A percentile compares a stretch with the other conserved stretches of the same genome.
Conservation (phyloP, 768 basidiomycete genomes). For the Candolleomyces eurysporus region DNA sequence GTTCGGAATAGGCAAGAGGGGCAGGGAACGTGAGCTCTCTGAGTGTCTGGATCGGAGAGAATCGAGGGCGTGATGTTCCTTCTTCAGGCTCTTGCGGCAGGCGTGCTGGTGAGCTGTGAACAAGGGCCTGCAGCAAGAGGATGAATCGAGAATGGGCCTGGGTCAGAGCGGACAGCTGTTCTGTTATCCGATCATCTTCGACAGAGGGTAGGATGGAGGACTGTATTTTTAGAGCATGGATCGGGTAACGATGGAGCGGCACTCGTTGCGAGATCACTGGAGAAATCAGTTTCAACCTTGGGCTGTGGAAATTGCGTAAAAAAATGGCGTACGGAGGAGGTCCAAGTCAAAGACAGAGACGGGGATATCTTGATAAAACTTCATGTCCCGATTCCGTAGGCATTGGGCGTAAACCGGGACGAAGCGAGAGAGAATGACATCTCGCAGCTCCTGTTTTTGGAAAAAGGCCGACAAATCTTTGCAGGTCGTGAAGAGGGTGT, state of each 20-base stretch:
- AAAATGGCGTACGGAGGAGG: constrained; percentile 52
- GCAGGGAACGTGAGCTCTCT: constrained; percentile 74
- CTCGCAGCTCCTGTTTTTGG: constrained; percentile 23
- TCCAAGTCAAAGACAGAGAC: constrained; percentile 60
- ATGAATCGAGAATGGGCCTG: constrained; percentile 74
- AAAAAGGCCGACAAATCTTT: constrained; percentile 29
- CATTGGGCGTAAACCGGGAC: constrained; percentile 57
- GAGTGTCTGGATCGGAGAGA: constrained; percentile 27
- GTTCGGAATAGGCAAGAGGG: constrained; percentile 53
- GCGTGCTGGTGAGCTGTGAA: constrained; percentile 56
- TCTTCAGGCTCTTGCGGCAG: constrained; percentile 48
- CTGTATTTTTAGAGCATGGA: constrained; percentile 58
- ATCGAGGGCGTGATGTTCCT: constrained; percentile 18
- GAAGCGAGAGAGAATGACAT: constrained; percentile 45
- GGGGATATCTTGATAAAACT: constrained; percentile 43
- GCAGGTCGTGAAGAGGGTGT: constrained; percentile 39
- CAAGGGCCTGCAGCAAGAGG: constrained; percentile 68
- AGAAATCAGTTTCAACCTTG: constrained; percentile 5
- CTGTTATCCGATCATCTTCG: constrained; percentile 31
- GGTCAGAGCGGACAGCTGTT: constrained; percentile 45
- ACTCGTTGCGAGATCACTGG: constrained; percentile 65
- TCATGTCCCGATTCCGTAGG: constrained; percentile 37
- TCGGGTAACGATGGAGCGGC: constrained; percentile 69
- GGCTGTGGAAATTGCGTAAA: constrained; percentile 8
- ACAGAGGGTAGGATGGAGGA: constrained; percentile 32